Conservation (phyloP, 2,329 filamentous ascomycete genomes). For the Byssothecium circinans region DNA sequence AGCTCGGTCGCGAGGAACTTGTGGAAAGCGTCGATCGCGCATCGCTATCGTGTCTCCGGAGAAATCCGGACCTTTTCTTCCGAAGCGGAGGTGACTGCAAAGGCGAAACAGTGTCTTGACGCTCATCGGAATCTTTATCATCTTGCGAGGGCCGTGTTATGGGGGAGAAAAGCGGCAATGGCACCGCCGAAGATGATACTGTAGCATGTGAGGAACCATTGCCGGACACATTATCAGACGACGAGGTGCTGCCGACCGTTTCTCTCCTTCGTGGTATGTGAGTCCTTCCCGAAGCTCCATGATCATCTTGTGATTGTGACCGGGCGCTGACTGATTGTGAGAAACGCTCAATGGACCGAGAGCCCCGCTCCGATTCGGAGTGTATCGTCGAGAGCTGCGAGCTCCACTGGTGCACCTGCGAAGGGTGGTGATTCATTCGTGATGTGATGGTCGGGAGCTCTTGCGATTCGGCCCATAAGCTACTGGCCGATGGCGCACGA, state of each 20-base stretch:
- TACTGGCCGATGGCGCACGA: constrained; percentile 40
- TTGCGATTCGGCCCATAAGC: constrained; percentile 40
- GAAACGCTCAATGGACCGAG: constrained; percentile 34
- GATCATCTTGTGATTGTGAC: constrained; percentile 37
- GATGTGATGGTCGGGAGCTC: constrained; percentile 37
- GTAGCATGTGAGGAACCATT: constrained; percentile 32
- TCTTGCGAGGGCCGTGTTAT: constrained; percentile 24
- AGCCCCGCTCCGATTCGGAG: constrained; percentile 42
- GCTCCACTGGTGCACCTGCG: constrained; percentile 43
- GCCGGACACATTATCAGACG: constrained; percentile 33
- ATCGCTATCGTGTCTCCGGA: constrained; percentile 38
- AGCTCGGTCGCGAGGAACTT: constrained; percentile 39
- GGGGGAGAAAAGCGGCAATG: constrained; percentile 42
- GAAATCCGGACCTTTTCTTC: constrained; percentile 42
- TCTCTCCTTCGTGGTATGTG: constrained; percentile 32
- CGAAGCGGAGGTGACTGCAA: constrained; percentile 43
- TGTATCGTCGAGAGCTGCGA: constrained; percentile 44
- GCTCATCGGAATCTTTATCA: constrained; percentile 37
- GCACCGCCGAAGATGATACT: constrained; percentile 38
- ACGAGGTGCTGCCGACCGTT: constrained; percentile 38
- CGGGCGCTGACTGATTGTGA: constrained; percentile 37
- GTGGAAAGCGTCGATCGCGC: constrained; percentile 17
- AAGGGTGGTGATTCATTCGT: constrained; percentile 43
- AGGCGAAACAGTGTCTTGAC: constrained; percentile 44
- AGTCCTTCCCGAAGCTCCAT: constrained; percentile 23